Conservation (phyloP, 2,329 filamentous ascomycete species). For the Dactylellina parvicollis region DNA sequence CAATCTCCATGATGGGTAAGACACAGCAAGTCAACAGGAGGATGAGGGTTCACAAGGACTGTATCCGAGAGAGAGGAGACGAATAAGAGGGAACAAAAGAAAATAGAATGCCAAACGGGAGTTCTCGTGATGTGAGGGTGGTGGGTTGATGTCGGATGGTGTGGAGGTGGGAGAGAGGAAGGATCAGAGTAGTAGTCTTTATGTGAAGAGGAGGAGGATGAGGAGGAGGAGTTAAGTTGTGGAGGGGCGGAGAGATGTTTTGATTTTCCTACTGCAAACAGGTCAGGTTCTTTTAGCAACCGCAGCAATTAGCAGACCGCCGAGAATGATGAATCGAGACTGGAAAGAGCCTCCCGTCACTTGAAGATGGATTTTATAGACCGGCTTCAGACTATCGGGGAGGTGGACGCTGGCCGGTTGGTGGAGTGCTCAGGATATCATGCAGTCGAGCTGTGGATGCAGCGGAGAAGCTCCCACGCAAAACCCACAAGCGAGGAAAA, state of each 20-base stretch:
- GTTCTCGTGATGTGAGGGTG: constrained; percentile 56
- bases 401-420: constrained; percentile 11
- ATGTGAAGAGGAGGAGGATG: constrained; percentile 13
- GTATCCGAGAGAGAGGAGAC: constrained; percentile 58
- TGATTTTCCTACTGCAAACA: constrained; percentile 54
- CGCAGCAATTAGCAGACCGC: not conserved
- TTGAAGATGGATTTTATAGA: too few relatives aligned
- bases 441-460: constrained; percentile 28
- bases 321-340: constrained; percentile 14
- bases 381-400: not conserved
- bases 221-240: constrained; percentile 18
- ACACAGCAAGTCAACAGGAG: constrained; percentile 55
- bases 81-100: constrained; percentile 50
- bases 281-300: constrained; percentile 39
- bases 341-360: constrained; percentile 19
- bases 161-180: constrained; percentile 20
- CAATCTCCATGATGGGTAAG: constrained; percentile 86
- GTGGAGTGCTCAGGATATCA: not conserved
- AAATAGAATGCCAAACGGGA: constrained; percentile 44
- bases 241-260: constrained; percentile 50
- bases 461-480: constrained; percentile 31
- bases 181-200: not conserved
- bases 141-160: constrained; percentile 48
- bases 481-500: constrained; percentile 44
- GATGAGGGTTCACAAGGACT: constrained; percentile 58